Conservation (phyloP, 2,329 filamentous ascomycete species). For the Stachybotrys elegans region DNA sequence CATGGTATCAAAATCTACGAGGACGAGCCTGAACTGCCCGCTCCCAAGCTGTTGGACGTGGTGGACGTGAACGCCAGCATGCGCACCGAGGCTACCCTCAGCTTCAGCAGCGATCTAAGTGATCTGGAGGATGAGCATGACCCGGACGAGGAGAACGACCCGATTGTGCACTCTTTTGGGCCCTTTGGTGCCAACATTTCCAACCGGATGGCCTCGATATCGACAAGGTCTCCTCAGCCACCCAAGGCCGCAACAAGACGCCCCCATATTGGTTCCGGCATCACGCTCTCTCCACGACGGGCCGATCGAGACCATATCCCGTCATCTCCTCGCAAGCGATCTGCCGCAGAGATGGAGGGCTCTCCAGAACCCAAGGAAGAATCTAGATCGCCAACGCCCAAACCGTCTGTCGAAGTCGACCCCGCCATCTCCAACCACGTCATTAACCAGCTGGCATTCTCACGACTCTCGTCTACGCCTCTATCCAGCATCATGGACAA, state of each 20-base stretch:
- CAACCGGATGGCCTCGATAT: constrained; percentile 75
- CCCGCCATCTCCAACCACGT: constrained; percentile 71
- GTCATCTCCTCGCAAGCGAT: constrained; percentile 14
- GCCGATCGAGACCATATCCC: constrained; percentile 14
- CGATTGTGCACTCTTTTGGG: constrained; percentile 85
- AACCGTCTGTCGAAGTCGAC: constrained; percentile 26
- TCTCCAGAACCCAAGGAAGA: background rate
- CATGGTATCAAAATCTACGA: constrained; percentile 67
- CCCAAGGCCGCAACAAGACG: constrained; percentile 18
- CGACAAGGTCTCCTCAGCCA: constrained; percentile 58
- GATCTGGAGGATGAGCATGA: constrained; percentile 64
- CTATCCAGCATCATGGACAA: constrained; percentile 85
- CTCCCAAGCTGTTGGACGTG: constrained; percentile 16
- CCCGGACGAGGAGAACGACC: constrained; percentile 90
- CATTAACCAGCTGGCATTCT: constrained; percentile 92
- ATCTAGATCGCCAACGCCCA: constrained; percentile 13
- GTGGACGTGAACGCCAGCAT: constrained; percentile 37
- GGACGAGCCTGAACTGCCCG: constrained; percentile 48
- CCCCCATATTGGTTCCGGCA: constrained; percentile 12
- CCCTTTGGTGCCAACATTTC: constrained; percentile 83
- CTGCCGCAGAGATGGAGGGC: background rate
- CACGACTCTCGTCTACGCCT: constrained; percentile 84
- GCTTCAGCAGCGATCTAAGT: constrained; percentile 52
- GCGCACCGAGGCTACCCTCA: constrained; percentile 43
- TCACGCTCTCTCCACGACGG: constrained; percentile 6